Evolutionary conservation across 2,329 filamentous ascomycete species (phyloP).

Genomic region (Cladophialophora carrionii): DNA sequence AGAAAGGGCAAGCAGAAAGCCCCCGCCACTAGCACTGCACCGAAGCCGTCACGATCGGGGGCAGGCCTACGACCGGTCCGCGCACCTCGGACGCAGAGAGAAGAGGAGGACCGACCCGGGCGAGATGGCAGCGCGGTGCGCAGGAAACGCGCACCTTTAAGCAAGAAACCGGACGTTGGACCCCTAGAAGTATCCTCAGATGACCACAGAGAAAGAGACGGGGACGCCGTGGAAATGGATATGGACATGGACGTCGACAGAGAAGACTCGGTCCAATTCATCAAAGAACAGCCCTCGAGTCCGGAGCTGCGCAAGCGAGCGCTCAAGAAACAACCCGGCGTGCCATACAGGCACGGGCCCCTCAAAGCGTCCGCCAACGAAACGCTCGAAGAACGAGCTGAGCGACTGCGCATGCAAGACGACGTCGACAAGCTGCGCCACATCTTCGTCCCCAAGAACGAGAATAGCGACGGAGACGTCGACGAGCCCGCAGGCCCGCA

Average conservation of each 20-base stretch:
- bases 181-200: slow-evolving; percentile 22
- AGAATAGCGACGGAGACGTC: slow-evolving; percentile 23
- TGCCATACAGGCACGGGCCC: slow-evolving; percentile 11
- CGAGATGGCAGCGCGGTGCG: background rate
- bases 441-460: slow-evolving; percentile 16
- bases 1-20: slow-evolving; percentile 53
- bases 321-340: slow-evolving; percentile 43
- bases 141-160: slow-evolving; percentile 8
- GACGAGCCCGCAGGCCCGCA: slow-evolving; percentile 40
- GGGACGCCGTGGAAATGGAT: slow-evolving; percentile 33
- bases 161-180: slow-evolving; percentile 21
- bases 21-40: slow-evolving; percentile 41
- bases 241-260: background rate
- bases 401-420: slow-evolving; percentile 40
- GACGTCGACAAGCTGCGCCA: slow-evolving; percentile 34
- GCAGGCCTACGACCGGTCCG: slow-evolving; percentile 35
- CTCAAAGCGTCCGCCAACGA: slow-evolving; percentile 27
- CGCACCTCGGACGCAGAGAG: slow-evolving; percentile 22
- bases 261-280: slow-evolving; percentile 29
- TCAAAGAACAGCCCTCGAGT: slow-evolving; percentile 44
- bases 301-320: slow-evolving; percentile 48
- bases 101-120: slow-evolving; percentile 21
- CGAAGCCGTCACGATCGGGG: slow-evolving; percentile 45
- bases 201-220: slow-evolving; percentile 36
- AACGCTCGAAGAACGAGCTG: slow-evolving; percentile 38